phyloP scores from a whole-genome alignment of 192 early-diverging fungal species.

The Phycomyces blakesleeanus region DNA sequence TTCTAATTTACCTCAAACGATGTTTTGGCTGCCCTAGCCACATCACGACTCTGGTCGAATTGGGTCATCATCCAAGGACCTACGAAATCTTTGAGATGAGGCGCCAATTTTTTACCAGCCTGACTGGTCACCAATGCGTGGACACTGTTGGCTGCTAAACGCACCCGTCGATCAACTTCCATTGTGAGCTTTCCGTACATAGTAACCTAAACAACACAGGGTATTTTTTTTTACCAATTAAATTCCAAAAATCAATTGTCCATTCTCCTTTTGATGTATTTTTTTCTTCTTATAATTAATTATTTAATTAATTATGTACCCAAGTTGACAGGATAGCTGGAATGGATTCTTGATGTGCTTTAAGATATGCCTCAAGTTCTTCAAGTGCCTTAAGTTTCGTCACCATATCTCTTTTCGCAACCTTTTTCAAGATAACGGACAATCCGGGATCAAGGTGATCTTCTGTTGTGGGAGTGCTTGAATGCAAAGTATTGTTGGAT shows the following conservation, averaged over 20 bases:
- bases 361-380: conserved; percentile 71
- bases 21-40: conserved; percentile 55
- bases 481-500: conserved; percentile 18
- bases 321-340: conserved; percentile 38
- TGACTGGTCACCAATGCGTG: conserved; percentile 66
- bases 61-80: conserved; percentile 78
- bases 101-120: conserved; percentile 71
- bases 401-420: conserved; percentile 82
- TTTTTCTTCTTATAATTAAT: too few relatives aligned
- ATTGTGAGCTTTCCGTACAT: conserved; percentile 61
- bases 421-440: conserved; percentile 75
- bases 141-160: conserved; percentile 62
- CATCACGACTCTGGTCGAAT: conserved; percentile 83
- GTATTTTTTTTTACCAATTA: too few relatives aligned
- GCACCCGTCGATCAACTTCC: conserved; percentile 84
- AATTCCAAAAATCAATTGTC: not conserved
- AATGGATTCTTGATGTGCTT: conserved; percentile 27
- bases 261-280: conserved; percentile 43
- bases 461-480: conserved; percentile 31
- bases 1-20: conserved; percentile 59
- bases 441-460: conserved; percentile 49
- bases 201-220: conserved; percentile 48
- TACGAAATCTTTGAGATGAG: conserved; percentile 76
- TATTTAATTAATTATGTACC: too few relatives aligned
- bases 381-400: conserved; percentile 87